A percentile compares a stretch with the other conserved stretches of the same genome.
These are phyloP conservation scores for Bauhinia variegata DNA, from an alignment of 306 rosid species.

Conservation along the genomic window DNA sequence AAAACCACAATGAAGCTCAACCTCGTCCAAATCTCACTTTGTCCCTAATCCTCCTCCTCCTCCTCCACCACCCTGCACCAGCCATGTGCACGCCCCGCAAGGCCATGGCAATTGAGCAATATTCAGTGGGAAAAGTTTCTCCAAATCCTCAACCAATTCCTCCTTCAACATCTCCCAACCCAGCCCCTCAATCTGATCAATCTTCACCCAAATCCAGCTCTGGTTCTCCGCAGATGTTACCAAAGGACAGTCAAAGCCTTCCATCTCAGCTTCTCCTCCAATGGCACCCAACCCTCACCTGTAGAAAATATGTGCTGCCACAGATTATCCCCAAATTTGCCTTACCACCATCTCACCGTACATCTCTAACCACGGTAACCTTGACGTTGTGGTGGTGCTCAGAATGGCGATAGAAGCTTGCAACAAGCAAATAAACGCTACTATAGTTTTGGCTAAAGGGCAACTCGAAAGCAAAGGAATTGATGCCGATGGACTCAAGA, in stretches of 20 bases:
- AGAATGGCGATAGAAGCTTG: conserved; percentile 34
- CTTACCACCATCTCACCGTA: neutral
- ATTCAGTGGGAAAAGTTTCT: neutral
- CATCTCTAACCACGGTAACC: neutral
- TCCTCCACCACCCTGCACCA: neutral
- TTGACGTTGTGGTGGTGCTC: conserved; percentile 10
- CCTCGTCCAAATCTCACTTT: neutral
- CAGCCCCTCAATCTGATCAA: neutral
- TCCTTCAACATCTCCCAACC: neutral
- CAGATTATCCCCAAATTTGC: conserved; percentile 35
- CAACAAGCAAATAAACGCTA: conserved; percentile 32
- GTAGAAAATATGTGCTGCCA: conserved; percentile 19
- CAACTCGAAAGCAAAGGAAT: neutral
- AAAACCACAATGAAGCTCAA: conserved; percentile 22
- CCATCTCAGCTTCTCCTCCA: neutral
- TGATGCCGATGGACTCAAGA: neutral
- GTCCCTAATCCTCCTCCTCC: neutral
- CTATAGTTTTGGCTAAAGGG: neutral
- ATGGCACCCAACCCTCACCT: neutral
- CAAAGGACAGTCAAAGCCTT: neutral
- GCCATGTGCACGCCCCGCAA: conserved; percentile 3
- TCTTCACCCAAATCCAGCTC: neutral
- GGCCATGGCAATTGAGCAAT: neutral
- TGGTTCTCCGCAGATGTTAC: conserved; percentile 12
- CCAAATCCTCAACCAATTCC: neutral